Percentiles rank a stretch among this genome's conserved stretches.
phyloP scores from a whole-genome alignment of 2,329 filamentous ascomycete genomes.

The Verticillium albo-atrum region DNA sequence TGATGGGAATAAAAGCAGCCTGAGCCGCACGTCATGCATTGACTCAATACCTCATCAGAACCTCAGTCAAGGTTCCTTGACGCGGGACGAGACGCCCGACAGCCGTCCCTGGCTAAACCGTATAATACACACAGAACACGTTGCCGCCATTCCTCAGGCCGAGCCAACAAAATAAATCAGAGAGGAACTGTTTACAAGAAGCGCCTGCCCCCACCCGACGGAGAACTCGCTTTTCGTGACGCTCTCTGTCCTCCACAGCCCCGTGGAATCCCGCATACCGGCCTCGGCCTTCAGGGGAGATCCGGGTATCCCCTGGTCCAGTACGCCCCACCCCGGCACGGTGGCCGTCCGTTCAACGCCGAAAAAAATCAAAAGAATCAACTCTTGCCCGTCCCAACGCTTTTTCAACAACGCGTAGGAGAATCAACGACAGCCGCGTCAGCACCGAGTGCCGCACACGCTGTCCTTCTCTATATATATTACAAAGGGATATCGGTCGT shows the following conservation, averaged over 20 bases:
- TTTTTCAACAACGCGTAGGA: neutral
- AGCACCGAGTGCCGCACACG: neutral
- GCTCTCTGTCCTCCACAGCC: neutral
- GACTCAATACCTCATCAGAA: neutral
- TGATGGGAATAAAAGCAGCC: neutral
- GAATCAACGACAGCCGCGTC: neutral
- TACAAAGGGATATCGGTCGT: conserved; percentile 21
- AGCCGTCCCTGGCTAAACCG: neutral
- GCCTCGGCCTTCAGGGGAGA: neutral
- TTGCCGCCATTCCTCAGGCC: neutral
- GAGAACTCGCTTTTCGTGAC: neutral
- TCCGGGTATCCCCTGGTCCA: conserved; percentile 1
- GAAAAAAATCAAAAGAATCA: neutral
- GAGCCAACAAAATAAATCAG: neutral
- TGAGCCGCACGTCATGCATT: neutral
- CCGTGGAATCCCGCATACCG: neutral
- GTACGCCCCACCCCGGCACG: neutral
- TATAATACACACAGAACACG: neutral
- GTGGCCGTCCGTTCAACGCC: neutral
- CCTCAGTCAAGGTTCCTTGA: neutral
- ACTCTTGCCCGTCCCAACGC: neutral
- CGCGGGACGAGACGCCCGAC: neutral
- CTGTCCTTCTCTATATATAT: conserved; percentile 16
- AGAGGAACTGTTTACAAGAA: neutral
- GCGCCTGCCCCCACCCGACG: neutral